Evolutionary conservation across 2,329 filamentous ascomycete species (phyloP), one percentile per base, ranked within the genome.

Genomic region (Microthyrium microscopicum): DNA sequence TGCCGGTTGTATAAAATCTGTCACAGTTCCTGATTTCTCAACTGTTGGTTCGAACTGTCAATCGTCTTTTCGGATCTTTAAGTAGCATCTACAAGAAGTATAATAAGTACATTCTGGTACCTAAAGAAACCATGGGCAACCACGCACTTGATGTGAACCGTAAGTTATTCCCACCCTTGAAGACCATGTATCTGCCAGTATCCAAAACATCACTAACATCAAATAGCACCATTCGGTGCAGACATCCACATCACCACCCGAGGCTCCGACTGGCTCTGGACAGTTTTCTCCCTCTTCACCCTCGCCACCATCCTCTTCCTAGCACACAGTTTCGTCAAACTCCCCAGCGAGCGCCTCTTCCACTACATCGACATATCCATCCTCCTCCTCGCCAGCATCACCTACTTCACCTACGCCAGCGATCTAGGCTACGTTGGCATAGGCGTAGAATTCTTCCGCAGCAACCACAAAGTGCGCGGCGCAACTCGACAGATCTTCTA

Each of bases 361-460:
- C 68, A 76, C 53, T 74, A 75, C 56, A 68, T 76, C 45, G 72
- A 68, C 2, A 65, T 68, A 1, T 52, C 54, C 9, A 65, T 74
- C 37, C 66, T 66, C 20, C 60, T 71, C 36, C 63, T 72, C 6
- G 68, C 71, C 3, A 57, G 63, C 25, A 70, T 77, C 41, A 61
- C 71, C 11, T 77, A 77, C 54, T 78, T 72, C 54, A 60, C 66
- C 41, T 74, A 77, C 70, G 73, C 62, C n/a, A 68, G 70, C 7
- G 71, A 74, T 44, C 56, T 78, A 1, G 73, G 73, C 21, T 73
- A 68, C 50, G 64, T 66, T 2, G 66, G 70, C 1, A 73, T 77
- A 42, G 46, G 56, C n/a, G 72, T 73, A 24, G 66, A 80, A 45
- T 79, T 67, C 42, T 53, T 51, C 2, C 57, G 61, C 33, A 52